A percentile compares a stretch with the other conserved stretches of the same genome.
Conservation (phyloP, 2,329 filamentous ascomycete species). For the Cladophialophora yegresii region DNA sequence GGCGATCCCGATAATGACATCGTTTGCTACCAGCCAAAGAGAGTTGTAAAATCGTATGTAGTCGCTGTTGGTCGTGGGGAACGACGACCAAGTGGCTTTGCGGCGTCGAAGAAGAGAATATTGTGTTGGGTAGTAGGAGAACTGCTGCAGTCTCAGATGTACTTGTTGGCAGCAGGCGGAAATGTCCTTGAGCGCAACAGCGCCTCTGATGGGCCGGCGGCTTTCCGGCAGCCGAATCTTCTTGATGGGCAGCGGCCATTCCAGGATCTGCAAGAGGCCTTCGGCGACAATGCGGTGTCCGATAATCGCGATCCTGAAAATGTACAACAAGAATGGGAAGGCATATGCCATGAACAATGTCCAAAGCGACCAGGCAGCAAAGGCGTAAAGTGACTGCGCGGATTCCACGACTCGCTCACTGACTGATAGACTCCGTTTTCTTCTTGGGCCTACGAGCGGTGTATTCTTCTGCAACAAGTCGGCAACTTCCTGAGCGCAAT, state of each 20-base stretch:
- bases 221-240: slow-evolving; percentile 28
- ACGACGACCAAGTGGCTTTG: slow-evolving; percentile 91
- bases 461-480: slow-evolving; percentile 85
- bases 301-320: slow-evolving; percentile 77
- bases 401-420: slow-evolving; percentile 93
- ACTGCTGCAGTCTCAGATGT: slow-evolving; percentile 94
- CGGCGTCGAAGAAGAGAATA: slow-evolving; percentile 87
- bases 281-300: slow-evolving; percentile 80
- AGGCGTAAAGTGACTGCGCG: slow-evolving; percentile 67
- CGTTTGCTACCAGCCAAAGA: slow-evolving; percentile 96
- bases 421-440: slow-evolving; percentile 84
- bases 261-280: slow-evolving; percentile 72
- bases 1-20: slow-evolving; percentile 97
- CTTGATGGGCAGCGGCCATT: slow-evolving; percentile 64
- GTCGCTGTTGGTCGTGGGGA: slow-evolving; percentile 92
- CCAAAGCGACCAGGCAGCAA: slow-evolving; percentile 48
- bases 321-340: slow-evolving; percentile 71
- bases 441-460: slow-evolving; percentile 75
- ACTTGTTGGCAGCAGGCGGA: slow-evolving; percentile 96
- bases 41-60: slow-evolving; percentile 99
- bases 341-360: slow-evolving; percentile 74
- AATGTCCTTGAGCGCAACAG: slow-evolving; percentile 89
- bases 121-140: slow-evolving; percentile 98
- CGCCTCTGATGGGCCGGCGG: slow-evolving; percentile 57
- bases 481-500: slow-evolving; percentile 90